Evolutionary conservation across 352 stramenopile species (phyloP).

Genomic region (Elongisporangium anandrum): DNA sequence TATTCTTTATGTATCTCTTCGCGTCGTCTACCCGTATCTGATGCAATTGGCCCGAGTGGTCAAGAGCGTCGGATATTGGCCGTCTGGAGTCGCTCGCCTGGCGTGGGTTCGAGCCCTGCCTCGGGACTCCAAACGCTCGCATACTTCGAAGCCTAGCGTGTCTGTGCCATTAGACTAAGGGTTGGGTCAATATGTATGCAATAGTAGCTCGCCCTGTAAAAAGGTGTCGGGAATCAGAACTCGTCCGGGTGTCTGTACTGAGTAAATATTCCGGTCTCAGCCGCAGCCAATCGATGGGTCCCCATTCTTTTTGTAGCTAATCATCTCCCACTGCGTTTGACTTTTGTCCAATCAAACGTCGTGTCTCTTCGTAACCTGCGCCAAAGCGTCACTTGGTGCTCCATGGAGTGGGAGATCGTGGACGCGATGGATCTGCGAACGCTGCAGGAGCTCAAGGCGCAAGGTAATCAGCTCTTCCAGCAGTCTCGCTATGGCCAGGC

Average conservation of each 20-base stretch:
- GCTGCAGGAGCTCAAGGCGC: constrained; percentile 40
- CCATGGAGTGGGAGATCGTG: constrained; percentile 24
- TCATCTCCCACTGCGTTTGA: not conserved
- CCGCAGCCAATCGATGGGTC: constrained; percentile 83
- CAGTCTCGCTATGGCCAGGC: constrained; percentile 34
- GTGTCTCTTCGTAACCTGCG: constrained; percentile 2
- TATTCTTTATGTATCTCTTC: constrained; percentile 17
- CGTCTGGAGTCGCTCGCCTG: constrained; percentile 1
- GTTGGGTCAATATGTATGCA: constrained; percentile 85
- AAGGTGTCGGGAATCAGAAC: constrained; percentile 11
- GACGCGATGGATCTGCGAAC: constrained; percentile 18
- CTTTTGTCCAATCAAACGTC: constrained; percentile 9
- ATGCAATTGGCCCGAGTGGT: constrained; percentile 20
- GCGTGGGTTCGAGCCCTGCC: constrained; percentile 64
- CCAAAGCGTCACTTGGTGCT: not conserved
- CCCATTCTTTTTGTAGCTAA: constrained; percentile 35
- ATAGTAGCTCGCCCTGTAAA: constrained; percentile 30
- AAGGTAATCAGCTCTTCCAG: constrained; percentile 63
- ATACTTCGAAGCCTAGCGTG: constrained; percentile 88
- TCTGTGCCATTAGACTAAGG: constrained; percentile 89
- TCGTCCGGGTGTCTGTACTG: constrained; percentile 87
- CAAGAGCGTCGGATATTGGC: not conserved
- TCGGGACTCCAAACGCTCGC: constrained; percentile 17
- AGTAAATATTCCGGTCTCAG: constrained; percentile 52
- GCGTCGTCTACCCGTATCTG: not conserved